A percentile compares a stretch with the other conserved stretches of the same genome.
phyloP scores from a whole-genome alignment of 768 basidiomycete genomes.

The Roridomyces roridus region DNA sequence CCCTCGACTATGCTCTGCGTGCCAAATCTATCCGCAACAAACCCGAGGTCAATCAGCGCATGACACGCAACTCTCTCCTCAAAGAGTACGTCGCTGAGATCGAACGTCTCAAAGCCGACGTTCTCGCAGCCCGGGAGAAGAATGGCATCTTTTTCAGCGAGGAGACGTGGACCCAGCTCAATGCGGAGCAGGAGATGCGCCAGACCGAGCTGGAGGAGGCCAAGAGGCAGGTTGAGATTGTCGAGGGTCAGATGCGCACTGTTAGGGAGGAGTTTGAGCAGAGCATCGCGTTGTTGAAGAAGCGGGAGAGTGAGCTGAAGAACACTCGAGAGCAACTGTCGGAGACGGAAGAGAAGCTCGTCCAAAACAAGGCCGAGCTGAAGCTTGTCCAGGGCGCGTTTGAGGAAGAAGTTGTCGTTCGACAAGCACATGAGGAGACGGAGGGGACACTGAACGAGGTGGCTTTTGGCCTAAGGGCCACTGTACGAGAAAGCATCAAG shows the following conservation, averaged over 20 bases:
- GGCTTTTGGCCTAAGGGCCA: slow-evolving; percentile 69
- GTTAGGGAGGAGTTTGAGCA: slow-evolving; percentile 93
- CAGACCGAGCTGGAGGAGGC: slow-evolving; percentile 85
- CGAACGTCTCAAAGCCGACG: slow-evolving; percentile 88
- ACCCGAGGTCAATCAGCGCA: slow-evolving; percentile 93
- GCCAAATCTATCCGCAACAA: slow-evolving; percentile 96
- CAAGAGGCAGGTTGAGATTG: slow-evolving; percentile 79
- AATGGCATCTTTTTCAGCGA: slow-evolving; percentile 95
- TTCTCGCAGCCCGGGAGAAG: slow-evolving; percentile 92
- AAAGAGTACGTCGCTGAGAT: slow-evolving; percentile 96
- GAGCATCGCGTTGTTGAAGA: slow-evolving; percentile 77
- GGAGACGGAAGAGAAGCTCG: slow-evolving; percentile 57
- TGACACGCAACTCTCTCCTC: slow-evolving; percentile 89
- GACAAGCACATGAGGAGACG: slow-evolving; percentile 77
- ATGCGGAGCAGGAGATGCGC: slow-evolving; percentile 73
- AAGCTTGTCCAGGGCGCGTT: slow-evolving; percentile 61
- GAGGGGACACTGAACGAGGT: slow-evolving; percentile 76
- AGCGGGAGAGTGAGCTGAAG: slow-evolving; percentile 78
- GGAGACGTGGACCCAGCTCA: slow-evolving; percentile 89
- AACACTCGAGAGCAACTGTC: slow-evolving; percentile 62
- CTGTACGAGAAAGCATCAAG: slow-evolving; percentile 68
- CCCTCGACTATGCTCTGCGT: slow-evolving; percentile 93
- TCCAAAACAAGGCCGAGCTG: slow-evolving; percentile 62
- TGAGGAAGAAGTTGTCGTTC: slow-evolving; percentile 81
- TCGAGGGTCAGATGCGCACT: slow-evolving; percentile 80